Evolutionary conservation across 2,329 filamentous ascomycete genomes (phyloP).

Genomic region (Grosmannia penicillata): DNA sequence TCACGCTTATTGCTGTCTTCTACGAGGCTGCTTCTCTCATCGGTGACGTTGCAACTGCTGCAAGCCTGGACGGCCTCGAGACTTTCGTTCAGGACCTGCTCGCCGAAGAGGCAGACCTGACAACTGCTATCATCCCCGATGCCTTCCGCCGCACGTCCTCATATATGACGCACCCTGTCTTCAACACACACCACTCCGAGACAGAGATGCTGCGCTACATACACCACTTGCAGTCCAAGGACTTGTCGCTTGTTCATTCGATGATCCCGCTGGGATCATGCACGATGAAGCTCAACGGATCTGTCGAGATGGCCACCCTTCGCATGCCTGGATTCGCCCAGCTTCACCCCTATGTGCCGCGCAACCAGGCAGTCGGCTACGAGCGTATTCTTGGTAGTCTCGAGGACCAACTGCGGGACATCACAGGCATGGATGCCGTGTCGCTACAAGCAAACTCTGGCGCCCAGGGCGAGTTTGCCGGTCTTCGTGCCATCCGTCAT

Average conservation of each 20-base stretch:
- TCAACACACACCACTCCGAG: conserved; percentile 90
- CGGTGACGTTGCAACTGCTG: background rate
- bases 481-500: conserved; percentile 74
- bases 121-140: conserved; percentile 28
- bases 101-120: conserved; percentile 12
- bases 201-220: conserved; percentile 92
- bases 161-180: conserved; percentile 81
- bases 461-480: conserved; percentile 88
- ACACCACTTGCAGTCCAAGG: conserved; percentile 82
- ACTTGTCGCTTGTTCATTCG: conserved; percentile 83
- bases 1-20: conserved; percentile 8
- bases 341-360: conserved; percentile 67
- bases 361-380: conserved; percentile 52
- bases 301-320: conserved; percentile 82
- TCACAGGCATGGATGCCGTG: conserved; percentile 82
- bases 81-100: conserved; percentile 22
- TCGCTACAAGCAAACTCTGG: conserved; percentile 92
- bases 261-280: conserved; percentile 97
- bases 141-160: conserved; percentile 53
- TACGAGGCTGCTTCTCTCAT: conserved; percentile 5
- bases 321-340: conserved; percentile 62
- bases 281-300: conserved; percentile 96
- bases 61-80: conserved; percentile 5
- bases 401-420: conserved; percentile 59
- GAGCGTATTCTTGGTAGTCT: conserved; percentile 54